Evolutionary conservation across 1,284 basidiomycete species (phyloP).

Genomic region (Leccinum fuscescens): DNA sequence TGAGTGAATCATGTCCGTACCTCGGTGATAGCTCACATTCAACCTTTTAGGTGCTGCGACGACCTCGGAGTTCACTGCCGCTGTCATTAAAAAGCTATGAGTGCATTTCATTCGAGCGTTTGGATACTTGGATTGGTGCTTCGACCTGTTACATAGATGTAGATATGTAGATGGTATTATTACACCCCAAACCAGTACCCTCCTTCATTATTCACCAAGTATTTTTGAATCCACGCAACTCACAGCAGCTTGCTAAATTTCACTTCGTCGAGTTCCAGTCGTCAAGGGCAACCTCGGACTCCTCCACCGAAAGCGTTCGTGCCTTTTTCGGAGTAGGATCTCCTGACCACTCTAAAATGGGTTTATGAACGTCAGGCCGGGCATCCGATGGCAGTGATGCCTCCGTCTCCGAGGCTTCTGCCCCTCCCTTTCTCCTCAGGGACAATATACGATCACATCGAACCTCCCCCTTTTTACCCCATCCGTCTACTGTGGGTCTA

Average conservation of each 20-base stretch:
- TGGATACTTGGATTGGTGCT: not conserved
- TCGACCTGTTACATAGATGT: slow-evolving; percentile 29
- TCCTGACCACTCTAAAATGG: not conserved
- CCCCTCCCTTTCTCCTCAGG: slow-evolving; percentile 41
- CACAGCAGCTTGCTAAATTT: slow-evolving; percentile 34
- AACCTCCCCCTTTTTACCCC: slow-evolving; percentile 73
- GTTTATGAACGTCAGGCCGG: not conserved
- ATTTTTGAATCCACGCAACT: slow-evolving; percentile 1
- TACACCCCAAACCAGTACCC: slow-evolving; percentile 16
- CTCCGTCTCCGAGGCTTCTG: not conserved
- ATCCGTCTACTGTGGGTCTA: slow-evolving; percentile 66
- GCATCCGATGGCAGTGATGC: not conserved
- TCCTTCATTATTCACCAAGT: slow-evolving; percentile 15
- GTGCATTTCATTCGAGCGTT: not conserved
- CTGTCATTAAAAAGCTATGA: slow-evolving; percentile 75
- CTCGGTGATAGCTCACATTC: slow-evolving; percentile 4
- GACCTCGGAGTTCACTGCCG: slow-evolving; percentile 90
- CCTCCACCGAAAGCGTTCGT: slow-evolving; percentile 46
- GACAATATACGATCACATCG: slow-evolving; percentile 59
- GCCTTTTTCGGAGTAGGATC: slow-evolving; percentile 33
- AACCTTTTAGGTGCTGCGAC: slow-evolving; percentile 67
- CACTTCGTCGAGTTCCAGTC: slow-evolving; percentile 43
- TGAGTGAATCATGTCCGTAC: slow-evolving; percentile 40
- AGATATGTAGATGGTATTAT: slow-evolving; percentile 17
- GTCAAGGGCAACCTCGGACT: slow-evolving; percentile 52